phyloP scores from a whole-genome alignment of 2,329 filamentous ascomycete species.

The Xylaria hypoxylon region DNA sequence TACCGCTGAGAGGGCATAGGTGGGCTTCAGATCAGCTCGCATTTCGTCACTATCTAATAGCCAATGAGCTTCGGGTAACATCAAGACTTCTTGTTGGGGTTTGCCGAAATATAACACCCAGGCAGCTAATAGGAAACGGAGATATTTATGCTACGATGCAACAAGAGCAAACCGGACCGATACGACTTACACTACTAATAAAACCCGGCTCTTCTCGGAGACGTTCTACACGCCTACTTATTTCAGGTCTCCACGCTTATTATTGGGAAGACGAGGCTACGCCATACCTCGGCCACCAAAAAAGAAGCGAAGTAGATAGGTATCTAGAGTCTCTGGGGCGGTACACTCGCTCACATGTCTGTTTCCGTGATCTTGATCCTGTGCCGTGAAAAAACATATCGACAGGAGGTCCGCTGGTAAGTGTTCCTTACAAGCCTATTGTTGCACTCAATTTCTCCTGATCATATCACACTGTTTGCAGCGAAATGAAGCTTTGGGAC shows the following conservation, averaged over 20 bases:
- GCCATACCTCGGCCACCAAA: conserved; percentile 6
- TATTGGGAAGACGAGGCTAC: conserved; percentile 34
- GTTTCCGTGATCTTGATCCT: background rate
- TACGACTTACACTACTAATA: conserved; percentile 26
- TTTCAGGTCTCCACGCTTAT: conserved; percentile 6
- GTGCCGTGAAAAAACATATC: background rate
- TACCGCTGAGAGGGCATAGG: conserved; percentile 7
- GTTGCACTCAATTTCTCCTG: conserved; percentile 15
- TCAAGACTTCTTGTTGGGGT: conserved; percentile 15
- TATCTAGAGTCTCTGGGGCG: background rate
- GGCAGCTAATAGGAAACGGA: conserved; percentile 23
- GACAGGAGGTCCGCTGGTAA: conserved; percentile 12
- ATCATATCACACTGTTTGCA: conserved; percentile 8
- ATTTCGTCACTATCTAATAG: conserved; percentile 24
- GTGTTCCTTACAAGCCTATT: conserved; percentile 2
- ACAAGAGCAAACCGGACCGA: conserved; percentile 34
- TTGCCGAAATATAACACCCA: conserved; percentile 21
- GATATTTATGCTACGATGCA: conserved; percentile 35
- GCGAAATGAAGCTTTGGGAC: conserved; percentile 11
- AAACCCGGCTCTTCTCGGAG: conserved; percentile 15
- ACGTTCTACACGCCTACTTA: conserved; percentile 6
- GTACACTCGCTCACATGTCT: conserved; percentile 9
- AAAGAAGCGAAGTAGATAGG: background rate
- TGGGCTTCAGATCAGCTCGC: conserved; percentile 26
- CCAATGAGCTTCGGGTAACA: conserved; percentile 31